phyloP scores from a whole-genome alignment of 176 grass and related monocot species.

The Oryza punctata region DNA sequence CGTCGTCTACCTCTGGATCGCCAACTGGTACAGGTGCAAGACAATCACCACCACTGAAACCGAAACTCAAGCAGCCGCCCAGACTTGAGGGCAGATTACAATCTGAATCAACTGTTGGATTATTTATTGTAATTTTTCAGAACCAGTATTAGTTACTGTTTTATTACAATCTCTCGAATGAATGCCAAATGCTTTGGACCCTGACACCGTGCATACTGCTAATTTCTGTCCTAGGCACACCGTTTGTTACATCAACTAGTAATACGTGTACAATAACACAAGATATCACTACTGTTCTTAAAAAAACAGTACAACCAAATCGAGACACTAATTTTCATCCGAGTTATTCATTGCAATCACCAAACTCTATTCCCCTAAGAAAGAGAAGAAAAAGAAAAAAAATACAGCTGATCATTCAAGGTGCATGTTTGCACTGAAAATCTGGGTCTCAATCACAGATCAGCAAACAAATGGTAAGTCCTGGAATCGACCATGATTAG shows the following conservation, averaged over 20 bases:
- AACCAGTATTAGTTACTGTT: too few relatives aligned
- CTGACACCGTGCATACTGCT: too few relatives aligned
- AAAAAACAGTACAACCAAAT: background rate
- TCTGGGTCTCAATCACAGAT: constrained; percentile 52
- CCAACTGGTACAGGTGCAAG: constrained; percentile 55
- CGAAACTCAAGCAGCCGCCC: too few relatives aligned
- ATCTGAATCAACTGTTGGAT: too few relatives aligned
- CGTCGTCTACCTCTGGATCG: constrained; percentile 39
- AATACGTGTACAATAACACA: background rate
- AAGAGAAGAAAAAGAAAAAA: too few relatives aligned
- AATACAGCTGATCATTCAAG: background rate
- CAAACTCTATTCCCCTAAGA: background rate
- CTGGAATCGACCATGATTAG: constrained; percentile 76
- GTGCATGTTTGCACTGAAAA: background rate
- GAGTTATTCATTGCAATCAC: background rate
- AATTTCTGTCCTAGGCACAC: too few relatives aligned
- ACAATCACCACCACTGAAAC: background rate
- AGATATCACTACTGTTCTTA: background rate
- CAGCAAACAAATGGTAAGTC: constrained; percentile 92
- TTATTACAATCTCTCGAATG: too few relatives aligned
- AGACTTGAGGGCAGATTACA: too few relatives aligned
- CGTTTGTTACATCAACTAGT: background rate
- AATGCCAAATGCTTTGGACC: too few relatives aligned
- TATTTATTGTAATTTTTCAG: too few relatives aligned
- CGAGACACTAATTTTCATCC: background rate